Base-by-base conservation (phyloP, 352 stramenopile species). In the Phytophthora ramorum region DNA sequence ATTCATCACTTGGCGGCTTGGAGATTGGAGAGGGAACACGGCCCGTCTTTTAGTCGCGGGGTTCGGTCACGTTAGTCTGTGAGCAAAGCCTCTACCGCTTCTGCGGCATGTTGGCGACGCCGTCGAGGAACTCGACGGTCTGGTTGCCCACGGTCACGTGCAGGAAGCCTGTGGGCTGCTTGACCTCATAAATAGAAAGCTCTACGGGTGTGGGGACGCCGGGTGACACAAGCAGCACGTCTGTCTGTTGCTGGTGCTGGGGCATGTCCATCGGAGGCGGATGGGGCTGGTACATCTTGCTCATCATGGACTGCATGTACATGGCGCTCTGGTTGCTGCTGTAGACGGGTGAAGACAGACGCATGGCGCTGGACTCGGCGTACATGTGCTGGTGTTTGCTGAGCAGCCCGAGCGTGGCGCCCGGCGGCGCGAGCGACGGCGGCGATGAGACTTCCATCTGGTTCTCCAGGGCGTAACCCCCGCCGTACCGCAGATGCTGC, bases 121-220 rank as follows among this genome's bases (percentile, higher is more conserved):
- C 85, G 54, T 92, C 85, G 14, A 92, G 65, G 58, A 93, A 93
- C 61, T 93, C 85, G 44, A 93, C 85, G 2, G 85, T 93, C 75
- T 93, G 85, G 67, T 93, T 93, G 50, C 85, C 85, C 28, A 79
- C 68, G 2, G 85, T 93, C 63, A 93, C 85, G 66, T 93, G 85
- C 22, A 93, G 75, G 53, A 90, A 87, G 38, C 85, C 85, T 14
- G 85, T 93, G 5, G 85, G 85, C 58, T 93, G 85, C 68, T 93
- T 93, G 69, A 81, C 81, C 65, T 93, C 85, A 79, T 93, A 93
- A 77, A 92, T 91, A 66, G 85, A 93, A 49, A 93, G 63, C 63
- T 93, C 83, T 51, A 91, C 66, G 6, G 85, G 85, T 40, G 85
- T 92, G 34, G 85, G 85, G 45, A 92, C 49, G 17, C 85, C 85